phyloP scores from a whole-genome alignment of 768 basidiomycete genomes.

The Pleurotus tuber-regium region DNA sequence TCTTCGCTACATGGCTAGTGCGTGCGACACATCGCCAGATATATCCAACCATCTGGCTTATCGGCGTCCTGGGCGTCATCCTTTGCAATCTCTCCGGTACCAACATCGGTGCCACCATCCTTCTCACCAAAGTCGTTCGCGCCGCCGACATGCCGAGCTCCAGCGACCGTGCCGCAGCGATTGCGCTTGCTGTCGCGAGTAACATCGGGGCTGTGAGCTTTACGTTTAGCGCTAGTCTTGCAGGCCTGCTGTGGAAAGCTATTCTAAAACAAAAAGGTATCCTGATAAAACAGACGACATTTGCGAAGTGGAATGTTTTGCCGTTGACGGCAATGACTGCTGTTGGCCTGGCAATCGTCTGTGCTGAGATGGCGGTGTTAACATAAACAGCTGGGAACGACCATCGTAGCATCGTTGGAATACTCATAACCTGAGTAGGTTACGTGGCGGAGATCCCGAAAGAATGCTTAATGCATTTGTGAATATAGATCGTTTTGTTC shows the following conservation, averaged over 20 bases:
- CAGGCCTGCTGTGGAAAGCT: conserved; percentile 79
- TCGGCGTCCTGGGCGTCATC: conserved; percentile 60
- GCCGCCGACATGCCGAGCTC: conserved; percentile 33
- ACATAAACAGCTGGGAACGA: too few relatives aligned
- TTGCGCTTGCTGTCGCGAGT: conserved; percentile 79
- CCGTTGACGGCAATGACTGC: conserved; percentile 65
- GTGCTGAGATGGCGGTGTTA: conserved; percentile 69
- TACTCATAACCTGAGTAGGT: too few relatives aligned
- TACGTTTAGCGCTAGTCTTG: conserved; percentile 85
- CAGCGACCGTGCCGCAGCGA: conserved; percentile 53
- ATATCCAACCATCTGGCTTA: conserved; percentile 46
- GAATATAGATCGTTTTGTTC: too few relatives aligned
- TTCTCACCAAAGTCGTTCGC: conserved; percentile 77
- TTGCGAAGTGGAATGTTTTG: conserved; percentile 70
- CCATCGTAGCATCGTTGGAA: too few relatives aligned
- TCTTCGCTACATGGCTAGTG: conserved; percentile 67
- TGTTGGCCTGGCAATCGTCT: conserved; percentile 67
- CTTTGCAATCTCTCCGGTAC: conserved; percentile 76
- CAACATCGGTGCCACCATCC: conserved; percentile 85
- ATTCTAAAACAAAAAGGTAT: conserved; percentile 78
- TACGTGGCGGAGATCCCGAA: too few relatives aligned
- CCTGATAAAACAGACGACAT: conserved; percentile 53
- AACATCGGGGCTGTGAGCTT: conserved; percentile 92
- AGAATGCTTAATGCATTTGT: too few relatives aligned
- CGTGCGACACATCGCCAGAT: conserved; percentile 30